Conservation (phyloP, 2,329 filamentous ascomycete genomes). For the Fusarium mexicanum region DNA sequence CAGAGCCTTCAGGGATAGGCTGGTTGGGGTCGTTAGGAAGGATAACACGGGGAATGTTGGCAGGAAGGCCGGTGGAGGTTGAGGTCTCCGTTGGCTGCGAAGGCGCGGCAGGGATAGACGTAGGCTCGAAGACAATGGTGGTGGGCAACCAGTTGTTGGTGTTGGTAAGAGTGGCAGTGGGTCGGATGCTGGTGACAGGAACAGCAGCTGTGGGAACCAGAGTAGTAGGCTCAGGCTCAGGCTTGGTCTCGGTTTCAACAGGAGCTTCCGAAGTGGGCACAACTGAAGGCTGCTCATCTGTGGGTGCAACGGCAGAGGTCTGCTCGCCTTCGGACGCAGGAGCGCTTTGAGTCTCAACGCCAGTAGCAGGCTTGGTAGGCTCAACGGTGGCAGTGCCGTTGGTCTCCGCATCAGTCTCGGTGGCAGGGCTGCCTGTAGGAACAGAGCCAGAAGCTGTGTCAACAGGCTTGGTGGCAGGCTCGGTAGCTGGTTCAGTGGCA, state of each 20-base stretch:
- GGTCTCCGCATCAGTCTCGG: conserved; percentile 24
- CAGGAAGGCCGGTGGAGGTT: conserved; percentile 67
- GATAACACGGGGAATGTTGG: conserved; percentile 78
- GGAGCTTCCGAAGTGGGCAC: conserved; percentile 23
- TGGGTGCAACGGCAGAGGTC: conserved; percentile 8
- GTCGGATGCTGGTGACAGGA: conserved; percentile 52
- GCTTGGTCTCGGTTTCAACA: conserved; percentile 15
- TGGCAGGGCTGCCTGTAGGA: conserved; percentile 6
- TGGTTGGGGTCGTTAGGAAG: conserved; percentile 69
- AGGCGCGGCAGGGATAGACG: conserved; percentile 43
- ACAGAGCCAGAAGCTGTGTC: conserved; percentile 4
- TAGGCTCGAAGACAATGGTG: conserved; percentile 67
- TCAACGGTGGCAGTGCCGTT: conserved; percentile 27
- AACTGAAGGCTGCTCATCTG: conserved; percentile 15
- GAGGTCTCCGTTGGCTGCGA: conserved; percentile 51
- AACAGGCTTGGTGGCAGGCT: conserved; percentile 14
- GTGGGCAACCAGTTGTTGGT: conserved; percentile 64
- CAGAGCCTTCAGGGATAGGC: conserved; percentile 68
- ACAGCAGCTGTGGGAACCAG: conserved; percentile 30
- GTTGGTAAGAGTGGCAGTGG: conserved; percentile 56
- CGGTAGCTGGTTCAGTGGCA: not conserved
- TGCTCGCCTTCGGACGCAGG: conserved; percentile 2
- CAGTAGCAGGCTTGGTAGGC: conserved; percentile 9
- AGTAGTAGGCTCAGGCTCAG: conserved; percentile 30
- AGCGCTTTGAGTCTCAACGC: conserved; percentile 4